phyloP scores from a whole-genome alignment of 306 rosid species.

The Pterocarpus macrocarpus region DNA sequence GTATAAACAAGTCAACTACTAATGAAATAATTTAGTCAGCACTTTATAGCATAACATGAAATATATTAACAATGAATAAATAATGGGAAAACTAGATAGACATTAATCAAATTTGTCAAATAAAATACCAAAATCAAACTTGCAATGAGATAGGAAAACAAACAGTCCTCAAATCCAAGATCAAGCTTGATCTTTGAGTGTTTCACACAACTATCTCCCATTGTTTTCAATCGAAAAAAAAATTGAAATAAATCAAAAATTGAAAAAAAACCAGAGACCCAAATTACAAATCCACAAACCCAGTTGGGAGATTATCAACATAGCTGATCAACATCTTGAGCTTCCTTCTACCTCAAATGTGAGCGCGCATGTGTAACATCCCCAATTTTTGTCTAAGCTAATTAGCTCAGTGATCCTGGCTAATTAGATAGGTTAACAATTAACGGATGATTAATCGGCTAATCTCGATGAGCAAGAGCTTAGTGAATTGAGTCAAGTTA shows the following conservation, averaged over 20 bases:
- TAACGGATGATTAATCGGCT: no score
- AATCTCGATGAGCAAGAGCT: no score
- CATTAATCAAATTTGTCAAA: no score
- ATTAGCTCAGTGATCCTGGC: no score
- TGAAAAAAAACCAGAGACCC: background rate
- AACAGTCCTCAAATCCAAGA: background rate
- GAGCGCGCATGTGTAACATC: constrained; percentile 98
- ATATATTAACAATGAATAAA: background rate
- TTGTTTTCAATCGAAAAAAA: background rate
- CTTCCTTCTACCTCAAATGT: constrained; percentile 99
- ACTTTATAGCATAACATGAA: background rate
- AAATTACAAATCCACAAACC: constrained; percentile 57
- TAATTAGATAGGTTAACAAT: no score
- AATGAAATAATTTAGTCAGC: background rate
- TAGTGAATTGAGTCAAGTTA: no score
- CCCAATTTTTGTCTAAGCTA: no score
- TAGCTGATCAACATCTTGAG: constrained; percentile 95
- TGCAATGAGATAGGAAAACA: background rate
- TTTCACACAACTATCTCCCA: constrained; percentile 8
- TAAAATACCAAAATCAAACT: no score
- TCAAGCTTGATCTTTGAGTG: background rate
- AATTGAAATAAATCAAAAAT: background rate
- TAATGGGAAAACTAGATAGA: background rate
- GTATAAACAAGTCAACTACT: constrained; percentile 2
- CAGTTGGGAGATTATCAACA: constrained; percentile 96